phyloP scores from a whole-genome alignment of 2,329 filamentous ascomycete species.

The Diaporthe sp. region DNA sequence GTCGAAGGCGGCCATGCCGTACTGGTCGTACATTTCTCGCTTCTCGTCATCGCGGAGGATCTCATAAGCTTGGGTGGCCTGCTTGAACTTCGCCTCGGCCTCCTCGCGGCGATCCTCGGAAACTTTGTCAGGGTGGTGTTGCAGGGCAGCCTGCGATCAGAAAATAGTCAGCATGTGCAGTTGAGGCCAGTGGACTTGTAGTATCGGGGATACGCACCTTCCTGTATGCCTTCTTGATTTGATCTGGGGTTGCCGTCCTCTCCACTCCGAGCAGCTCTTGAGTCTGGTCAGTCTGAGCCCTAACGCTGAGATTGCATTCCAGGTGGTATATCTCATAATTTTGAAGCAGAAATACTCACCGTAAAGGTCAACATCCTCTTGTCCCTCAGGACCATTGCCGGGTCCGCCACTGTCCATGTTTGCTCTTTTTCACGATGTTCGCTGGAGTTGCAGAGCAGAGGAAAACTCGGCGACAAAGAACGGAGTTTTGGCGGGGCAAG shows the following conservation, averaged over 20 bases:
- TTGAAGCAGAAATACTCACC: slow-evolving; percentile 49
- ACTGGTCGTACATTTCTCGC: slow-evolving; percentile 89
- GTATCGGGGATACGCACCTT: slow-evolving; percentile 71
- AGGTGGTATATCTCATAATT: neutral
- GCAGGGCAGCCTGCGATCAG: slow-evolving; percentile 78
- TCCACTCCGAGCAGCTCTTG: slow-evolving; percentile 85
- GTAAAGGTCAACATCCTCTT: slow-evolving; percentile 72
- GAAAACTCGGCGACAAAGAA: slow-evolving; percentile 11
- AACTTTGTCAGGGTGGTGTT: slow-evolving; percentile 96
- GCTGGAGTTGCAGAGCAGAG: slow-evolving; percentile 5
- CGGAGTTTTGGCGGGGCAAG: slow-evolving; percentile 39
- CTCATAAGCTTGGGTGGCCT: slow-evolving; percentile 94
- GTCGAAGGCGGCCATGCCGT: slow-evolving; percentile 97
- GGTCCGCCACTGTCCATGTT: slow-evolving; percentile 47
- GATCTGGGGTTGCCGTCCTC: slow-evolving; percentile 78
- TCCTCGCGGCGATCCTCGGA: slow-evolving; percentile 85
- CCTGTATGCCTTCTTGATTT: slow-evolving; percentile 96
- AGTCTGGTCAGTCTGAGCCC: slow-evolving; percentile 30
- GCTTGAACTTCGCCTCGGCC: slow-evolving; percentile 93
- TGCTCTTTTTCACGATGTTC: neutral
- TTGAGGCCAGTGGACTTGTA: neutral
- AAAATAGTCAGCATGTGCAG: slow-evolving; percentile 39
- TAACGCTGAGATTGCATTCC: neutral
- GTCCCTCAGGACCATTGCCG: slow-evolving; percentile 43
- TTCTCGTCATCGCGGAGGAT: slow-evolving; percentile 97